A percentile compares a stretch with the other conserved stretches of the same genome.
phyloP scores from a whole-genome alignment of 73 alveolate genomes.

The Paramecium biaurelia region DNA sequence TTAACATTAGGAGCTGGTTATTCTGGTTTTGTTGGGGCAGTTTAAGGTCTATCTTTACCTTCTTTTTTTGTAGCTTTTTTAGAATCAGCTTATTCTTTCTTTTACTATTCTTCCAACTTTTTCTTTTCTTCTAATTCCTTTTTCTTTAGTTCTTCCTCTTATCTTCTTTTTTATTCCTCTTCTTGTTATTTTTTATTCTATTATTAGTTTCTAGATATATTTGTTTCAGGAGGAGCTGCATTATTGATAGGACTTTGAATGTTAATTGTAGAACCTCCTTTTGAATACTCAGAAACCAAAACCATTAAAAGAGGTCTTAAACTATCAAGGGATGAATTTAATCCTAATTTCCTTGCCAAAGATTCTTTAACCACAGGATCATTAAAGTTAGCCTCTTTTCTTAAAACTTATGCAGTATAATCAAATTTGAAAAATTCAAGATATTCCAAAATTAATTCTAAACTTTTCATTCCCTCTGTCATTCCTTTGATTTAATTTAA shows the following conservation, averaged over 20 bases:
- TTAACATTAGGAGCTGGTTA: conserved; percentile 24
- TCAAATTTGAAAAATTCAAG: conserved; percentile 38
- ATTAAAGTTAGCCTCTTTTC: conserved; percentile 33
- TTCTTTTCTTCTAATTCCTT: background rate
- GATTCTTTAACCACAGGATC: conserved; percentile 7
- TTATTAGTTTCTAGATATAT: background rate
- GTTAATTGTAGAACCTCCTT: background rate
- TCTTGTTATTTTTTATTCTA: conserved; percentile 52
- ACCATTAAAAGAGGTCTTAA: conserved; percentile 20
- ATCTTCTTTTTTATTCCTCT: background rate
- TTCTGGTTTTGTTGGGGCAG: conserved; percentile 45
- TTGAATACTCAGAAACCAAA: background rate
- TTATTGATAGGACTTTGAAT: background rate
- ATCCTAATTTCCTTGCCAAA: conserved; percentile 22
- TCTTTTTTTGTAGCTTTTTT: background rate
- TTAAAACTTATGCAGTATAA: conserved; percentile 26
- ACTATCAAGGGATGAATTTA: background rate
- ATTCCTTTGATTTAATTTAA: conserved; percentile 34
- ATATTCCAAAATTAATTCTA: conserved; percentile 30
- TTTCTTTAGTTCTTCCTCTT: background rate
- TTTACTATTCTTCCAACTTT: background rate
- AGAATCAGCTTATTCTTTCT: background rate
- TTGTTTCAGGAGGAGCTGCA: background rate
- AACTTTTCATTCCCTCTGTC: conserved; percentile 25
- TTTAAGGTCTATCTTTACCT: conserved; percentile 27